phyloP scores from a whole-genome alignment of 768 basidiomycete species.

The Lyophyllum semitale region DNA sequence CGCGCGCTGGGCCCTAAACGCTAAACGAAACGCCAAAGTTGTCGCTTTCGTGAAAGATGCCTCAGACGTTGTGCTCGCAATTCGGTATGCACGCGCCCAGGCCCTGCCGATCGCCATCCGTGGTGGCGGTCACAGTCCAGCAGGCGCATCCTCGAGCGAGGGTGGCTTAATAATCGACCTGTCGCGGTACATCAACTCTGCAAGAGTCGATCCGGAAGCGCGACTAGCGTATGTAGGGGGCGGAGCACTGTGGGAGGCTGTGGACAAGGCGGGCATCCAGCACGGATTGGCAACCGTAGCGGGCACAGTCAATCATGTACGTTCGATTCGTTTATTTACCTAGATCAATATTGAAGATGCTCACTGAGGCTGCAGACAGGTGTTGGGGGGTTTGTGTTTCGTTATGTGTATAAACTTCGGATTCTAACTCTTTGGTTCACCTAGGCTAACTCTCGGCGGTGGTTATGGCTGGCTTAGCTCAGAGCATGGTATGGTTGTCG shows the following conservation, averaged over 20 bases:
- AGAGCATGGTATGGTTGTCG: neutral
- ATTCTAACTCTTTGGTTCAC: neutral
- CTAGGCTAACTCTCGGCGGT: no score
- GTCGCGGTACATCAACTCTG: slow-evolving; percentile 22
- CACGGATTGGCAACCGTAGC: neutral
- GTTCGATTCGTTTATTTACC: no score
- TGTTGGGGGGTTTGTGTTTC: neutral
- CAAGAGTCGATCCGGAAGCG: slow-evolving; percentile 31
- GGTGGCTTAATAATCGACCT: slow-evolving; percentile 44
- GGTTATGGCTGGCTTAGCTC: no score
- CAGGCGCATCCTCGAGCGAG: slow-evolving; percentile 37
- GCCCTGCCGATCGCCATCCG: slow-evolving; percentile 33
- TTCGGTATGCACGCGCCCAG: slow-evolving; percentile 13
- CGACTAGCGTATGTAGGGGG: slow-evolving; percentile 37
- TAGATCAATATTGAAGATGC: no score
- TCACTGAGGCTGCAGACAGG: no score
- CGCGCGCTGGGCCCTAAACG: slow-evolving; percentile 21
- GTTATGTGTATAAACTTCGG: neutral
- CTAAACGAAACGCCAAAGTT: slow-evolving; percentile 15
- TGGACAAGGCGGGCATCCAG: slow-evolving; percentile 24
- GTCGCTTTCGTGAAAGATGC: slow-evolving; percentile 21
- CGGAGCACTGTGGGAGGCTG: slow-evolving; percentile 38
- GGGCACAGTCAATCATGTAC: neutral
- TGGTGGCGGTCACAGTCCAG: slow-evolving; percentile 40
- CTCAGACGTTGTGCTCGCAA: slow-evolving; percentile 16